Evolutionary conservation across 768 basidiomycete genomes (phyloP).

Genomic region (Lentinula sp.): DNA sequence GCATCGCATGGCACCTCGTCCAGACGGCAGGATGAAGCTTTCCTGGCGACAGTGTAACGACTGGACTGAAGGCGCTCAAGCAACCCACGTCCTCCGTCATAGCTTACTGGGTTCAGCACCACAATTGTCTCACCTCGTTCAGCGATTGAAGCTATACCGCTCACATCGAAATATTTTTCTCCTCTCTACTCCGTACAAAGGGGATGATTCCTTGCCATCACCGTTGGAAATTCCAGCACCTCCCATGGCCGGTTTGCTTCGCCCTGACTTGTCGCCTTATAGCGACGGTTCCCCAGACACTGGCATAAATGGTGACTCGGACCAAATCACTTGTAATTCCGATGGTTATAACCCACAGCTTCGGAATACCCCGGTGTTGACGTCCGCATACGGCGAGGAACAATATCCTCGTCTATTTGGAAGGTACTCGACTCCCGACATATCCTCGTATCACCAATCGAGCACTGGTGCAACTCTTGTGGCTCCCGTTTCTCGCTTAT

Average conservation of each 20-base stretch:
- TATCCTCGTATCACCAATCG: slow-evolving; percentile 1
- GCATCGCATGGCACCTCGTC: slow-evolving; percentile 24
- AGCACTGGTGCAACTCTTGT: background rate
- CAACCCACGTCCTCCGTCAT: slow-evolving; percentile 57
- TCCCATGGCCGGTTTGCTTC: slow-evolving; percentile 24
- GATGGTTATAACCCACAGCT: background rate
- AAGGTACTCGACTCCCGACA: background rate
- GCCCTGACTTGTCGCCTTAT: slow-evolving; percentile 20
- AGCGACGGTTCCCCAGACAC: background rate
- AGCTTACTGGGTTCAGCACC: slow-evolving; percentile 57
- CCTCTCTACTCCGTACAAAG: slow-evolving; percentile 29
- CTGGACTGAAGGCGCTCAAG: slow-evolving; percentile 75
- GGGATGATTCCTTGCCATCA: slow-evolving; percentile 19
- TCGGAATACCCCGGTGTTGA: background rate
- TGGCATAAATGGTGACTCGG: slow-evolving; percentile 7
- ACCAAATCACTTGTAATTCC: background rate
- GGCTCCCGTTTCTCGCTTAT: background rate
- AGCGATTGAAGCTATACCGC: slow-evolving; percentile 31
- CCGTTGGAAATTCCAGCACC: slow-evolving; percentile 34
- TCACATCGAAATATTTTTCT: slow-evolving; percentile 27
- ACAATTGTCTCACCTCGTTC: slow-evolving; percentile 53
- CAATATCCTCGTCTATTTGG: background rate
- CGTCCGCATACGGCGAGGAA: background rate
- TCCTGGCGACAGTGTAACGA: slow-evolving; percentile 64
- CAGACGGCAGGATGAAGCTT: slow-evolving; percentile 26